Conservation (phyloP, 2,329 filamentous ascomycete species). For the Ceratocystis papillata region DNA sequence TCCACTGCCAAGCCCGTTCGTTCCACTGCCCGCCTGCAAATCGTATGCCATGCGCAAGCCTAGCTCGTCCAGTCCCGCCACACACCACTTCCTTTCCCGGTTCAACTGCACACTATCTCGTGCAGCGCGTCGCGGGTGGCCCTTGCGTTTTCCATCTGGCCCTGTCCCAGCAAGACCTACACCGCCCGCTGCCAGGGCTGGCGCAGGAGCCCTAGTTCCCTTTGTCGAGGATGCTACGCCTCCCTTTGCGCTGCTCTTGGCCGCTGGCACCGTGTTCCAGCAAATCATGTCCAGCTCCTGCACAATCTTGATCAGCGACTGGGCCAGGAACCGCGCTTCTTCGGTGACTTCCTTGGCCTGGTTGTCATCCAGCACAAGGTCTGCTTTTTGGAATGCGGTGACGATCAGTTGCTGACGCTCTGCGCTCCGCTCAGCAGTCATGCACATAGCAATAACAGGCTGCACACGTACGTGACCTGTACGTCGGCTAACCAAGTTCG, state of each 20-base stretch:
- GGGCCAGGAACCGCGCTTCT: conserved; percentile 15
- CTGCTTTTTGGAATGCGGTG: not conserved
- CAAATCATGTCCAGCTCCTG: conserved; percentile 23
- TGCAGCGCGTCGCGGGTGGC: conserved; percentile 18
- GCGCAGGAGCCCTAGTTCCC: not conserved
- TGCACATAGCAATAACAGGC: conserved; percentile 12
- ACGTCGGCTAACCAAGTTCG: conserved; percentile 8
- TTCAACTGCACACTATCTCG: conserved; percentile 22
- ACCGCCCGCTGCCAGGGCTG: not conserved
- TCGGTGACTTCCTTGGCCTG: not conserved
- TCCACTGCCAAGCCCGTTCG: not conserved
- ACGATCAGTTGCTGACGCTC: conserved; percentile 11
- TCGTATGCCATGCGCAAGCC: conserved; percentile 16
- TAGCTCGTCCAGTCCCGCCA: conserved; percentile 16
- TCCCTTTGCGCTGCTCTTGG: not conserved
- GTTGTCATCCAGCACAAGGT: not conserved
- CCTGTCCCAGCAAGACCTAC: not conserved
- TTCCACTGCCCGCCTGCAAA: conserved; percentile 4
- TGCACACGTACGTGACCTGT: not conserved
- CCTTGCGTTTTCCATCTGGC: conserved; percentile 12
- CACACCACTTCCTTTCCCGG: conserved; percentile 20
- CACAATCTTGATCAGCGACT: conserved; percentile 8
- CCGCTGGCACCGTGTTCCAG: not conserved
- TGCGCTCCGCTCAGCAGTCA: not conserved
- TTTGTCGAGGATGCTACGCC: not conserved